These are phyloP conservation scores for Diospyros kaki DNA, from an alignment of 148 eudicot genomes.

Conservation along the genomic window DNA sequence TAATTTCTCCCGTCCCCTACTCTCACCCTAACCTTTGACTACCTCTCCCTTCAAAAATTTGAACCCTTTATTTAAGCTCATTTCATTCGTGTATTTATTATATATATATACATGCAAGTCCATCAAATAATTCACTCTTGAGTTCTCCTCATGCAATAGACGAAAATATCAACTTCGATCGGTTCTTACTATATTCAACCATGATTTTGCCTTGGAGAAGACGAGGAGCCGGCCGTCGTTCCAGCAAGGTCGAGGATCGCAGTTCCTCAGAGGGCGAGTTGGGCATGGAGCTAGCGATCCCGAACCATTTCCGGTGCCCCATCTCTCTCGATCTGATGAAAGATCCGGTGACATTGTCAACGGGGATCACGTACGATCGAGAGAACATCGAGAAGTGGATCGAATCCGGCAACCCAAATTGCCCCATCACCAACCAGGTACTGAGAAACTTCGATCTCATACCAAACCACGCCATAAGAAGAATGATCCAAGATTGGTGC, in stretches of 20 bases:
- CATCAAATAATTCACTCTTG: no score
- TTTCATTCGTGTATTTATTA: no score
- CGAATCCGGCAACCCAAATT: slow-evolving; percentile 56
- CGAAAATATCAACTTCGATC: neutral
- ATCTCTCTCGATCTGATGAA: slow-evolving; percentile 86
- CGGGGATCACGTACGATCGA: slow-evolving; percentile 87
- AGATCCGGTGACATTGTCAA: slow-evolving; percentile 78
- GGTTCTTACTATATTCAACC: neutral
- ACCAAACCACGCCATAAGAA: slow-evolving; percentile 72
- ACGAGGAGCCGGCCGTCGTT: slow-evolving; percentile 24
- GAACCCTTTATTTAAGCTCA: no score
- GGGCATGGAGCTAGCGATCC: slow-evolving; percentile 42
- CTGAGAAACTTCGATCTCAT: slow-evolving; percentile 47
- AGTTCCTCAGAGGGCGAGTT: neutral
- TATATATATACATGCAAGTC: no score
- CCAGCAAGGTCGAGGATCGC: neutral
- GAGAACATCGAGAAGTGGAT: slow-evolving; percentile 82
- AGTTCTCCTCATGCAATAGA: no score
- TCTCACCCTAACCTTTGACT: slow-evolving; percentile 18
- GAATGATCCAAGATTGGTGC: slow-evolving; percentile 91
- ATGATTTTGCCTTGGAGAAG: slow-evolving; percentile 56
- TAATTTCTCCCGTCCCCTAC: neutral
- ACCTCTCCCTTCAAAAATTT: no score
- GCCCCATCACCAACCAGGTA: slow-evolving; percentile 72
- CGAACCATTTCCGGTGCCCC: slow-evolving; percentile 68